Evolutionary conservation across 495 filamentous ascomycete species (phyloP).

Genomic region (Lophium mytilinum): DNA sequence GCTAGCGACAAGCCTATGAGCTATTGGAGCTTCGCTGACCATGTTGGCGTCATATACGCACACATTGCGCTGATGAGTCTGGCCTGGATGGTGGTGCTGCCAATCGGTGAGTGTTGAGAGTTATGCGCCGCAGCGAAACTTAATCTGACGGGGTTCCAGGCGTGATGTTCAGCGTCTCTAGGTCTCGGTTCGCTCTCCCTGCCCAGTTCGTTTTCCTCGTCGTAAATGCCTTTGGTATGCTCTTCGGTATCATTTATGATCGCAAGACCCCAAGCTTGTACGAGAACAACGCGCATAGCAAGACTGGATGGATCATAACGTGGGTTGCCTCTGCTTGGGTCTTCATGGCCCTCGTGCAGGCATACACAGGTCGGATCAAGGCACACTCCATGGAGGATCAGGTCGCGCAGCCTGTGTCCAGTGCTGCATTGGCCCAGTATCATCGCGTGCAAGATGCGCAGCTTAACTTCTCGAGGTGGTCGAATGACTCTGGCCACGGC

Average conservation of each 20-base stretch:
- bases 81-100: slow-evolving; percentile 78
- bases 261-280: slow-evolving; percentile 80
- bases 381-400: slow-evolving; percentile 39
- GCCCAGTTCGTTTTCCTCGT: slow-evolving; percentile 69
- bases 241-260: slow-evolving; percentile 72
- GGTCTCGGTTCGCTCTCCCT: slow-evolving; percentile 65
- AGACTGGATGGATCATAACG: slow-evolving; percentile 79
- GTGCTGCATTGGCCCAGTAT: slow-evolving; percentile 57
- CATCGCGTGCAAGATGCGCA: slow-evolving; percentile 43
- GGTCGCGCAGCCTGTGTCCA: slow-evolving; percentile 61
- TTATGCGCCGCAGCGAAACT: not conserved
- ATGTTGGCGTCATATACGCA: slow-evolving; percentile 58
- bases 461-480: slow-evolving; percentile 53
- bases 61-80: slow-evolving; percentile 76
- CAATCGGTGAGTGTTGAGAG: slow-evolving; percentile 54
- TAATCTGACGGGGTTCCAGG: slow-evolving; percentile 38
- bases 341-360: slow-evolving; percentile 47
- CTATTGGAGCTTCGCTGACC: slow-evolving; percentile 68
- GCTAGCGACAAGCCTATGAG: slow-evolving; percentile 32
- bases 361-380: slow-evolving; percentile 38
- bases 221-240: slow-evolving; percentile 60
- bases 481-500: slow-evolving; percentile 83
- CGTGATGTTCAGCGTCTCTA: slow-evolving; percentile 76
- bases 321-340: slow-evolving; percentile 63
- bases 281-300: slow-evolving; percentile 78